Percentiles rank a stretch among this genome's conserved stretches.
Conservation (phyloP, 257 asterid genomes). For the Salvia rosmarinus region DNA sequence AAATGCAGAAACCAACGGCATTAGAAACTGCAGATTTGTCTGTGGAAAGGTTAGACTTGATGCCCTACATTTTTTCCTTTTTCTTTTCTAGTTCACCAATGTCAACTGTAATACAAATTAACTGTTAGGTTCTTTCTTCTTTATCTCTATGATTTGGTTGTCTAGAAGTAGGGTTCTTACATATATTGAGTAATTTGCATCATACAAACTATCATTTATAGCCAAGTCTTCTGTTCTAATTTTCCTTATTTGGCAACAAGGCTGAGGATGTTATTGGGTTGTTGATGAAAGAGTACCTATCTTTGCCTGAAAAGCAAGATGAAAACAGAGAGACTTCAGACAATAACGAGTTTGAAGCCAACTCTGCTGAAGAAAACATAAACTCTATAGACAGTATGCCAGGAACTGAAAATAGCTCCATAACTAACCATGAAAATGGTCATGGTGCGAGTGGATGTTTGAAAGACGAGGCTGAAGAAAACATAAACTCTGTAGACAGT, state of each 20-base stretch:
- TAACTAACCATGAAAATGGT: constrained; percentile 42
- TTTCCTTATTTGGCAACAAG: constrained; percentile 45
- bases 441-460: constrained; percentile 35
- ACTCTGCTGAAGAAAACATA: constrained; percentile 39
- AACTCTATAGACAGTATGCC: constrained; percentile 33
- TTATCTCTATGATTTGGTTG: not conserved
- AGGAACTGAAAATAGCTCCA: constrained; percentile 44
- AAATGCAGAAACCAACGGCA: constrained; percentile 88
- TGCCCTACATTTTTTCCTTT: constrained; percentile 18
- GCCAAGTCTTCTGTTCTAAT: constrained; percentile 27
- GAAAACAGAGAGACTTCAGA: constrained; percentile 37
- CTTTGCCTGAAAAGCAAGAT: constrained; percentile 52
- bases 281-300: constrained; percentile 80
- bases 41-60: constrained; percentile 73
- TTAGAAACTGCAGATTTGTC: constrained; percentile 85
- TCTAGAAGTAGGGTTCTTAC: not conserved
- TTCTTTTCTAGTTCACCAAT: constrained; percentile 19
- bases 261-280: constrained; percentile 93
- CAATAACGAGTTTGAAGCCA: constrained; percentile 40
- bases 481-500: constrained; percentile 33
- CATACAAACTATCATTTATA: constrained; percentile 8
- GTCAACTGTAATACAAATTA: not conserved
- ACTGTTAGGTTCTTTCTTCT: not conserved
- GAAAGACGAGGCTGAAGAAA: constrained; percentile 41
- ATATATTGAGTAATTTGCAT: constrained; percentile 10